Evolutionary conservation across 1,284 basidiomycete species (phyloP).

Genomic region (Sporisorium graminicola): DNA sequence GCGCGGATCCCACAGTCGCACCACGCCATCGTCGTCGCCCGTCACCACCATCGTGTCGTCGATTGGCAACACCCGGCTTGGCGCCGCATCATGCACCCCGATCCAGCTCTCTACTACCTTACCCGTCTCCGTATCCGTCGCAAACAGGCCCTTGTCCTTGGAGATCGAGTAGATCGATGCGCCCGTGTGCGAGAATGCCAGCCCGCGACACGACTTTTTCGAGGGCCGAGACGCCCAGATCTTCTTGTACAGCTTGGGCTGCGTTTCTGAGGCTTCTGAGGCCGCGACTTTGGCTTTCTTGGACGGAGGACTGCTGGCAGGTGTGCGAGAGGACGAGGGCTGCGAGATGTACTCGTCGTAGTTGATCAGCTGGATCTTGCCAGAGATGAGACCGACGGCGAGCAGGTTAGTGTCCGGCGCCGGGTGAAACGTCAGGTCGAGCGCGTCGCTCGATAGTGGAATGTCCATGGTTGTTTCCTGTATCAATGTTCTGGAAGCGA

Average conservation of each 20-base stretch:
- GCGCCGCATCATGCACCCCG: constrained; percentile 80
- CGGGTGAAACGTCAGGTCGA: constrained; percentile 90
- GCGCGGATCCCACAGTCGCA: constrained; percentile 93
- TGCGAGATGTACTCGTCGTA: constrained; percentile 71
- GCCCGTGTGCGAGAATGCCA: constrained; percentile 43
- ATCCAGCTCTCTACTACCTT: constrained; percentile 76
- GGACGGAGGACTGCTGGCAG: not conserved
- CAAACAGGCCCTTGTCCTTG: constrained; percentile 82
- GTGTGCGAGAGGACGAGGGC: constrained; percentile 14
- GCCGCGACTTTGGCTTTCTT: constrained; percentile 8
- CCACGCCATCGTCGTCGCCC: constrained; percentile 92
- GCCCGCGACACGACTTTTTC: constrained; percentile 61
- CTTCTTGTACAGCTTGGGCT: constrained; percentile 38
- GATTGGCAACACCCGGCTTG: constrained; percentile 78
- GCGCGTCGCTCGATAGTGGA: constrained; percentile 78
- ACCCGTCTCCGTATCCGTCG: constrained; percentile 73
- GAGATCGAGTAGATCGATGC: constrained; percentile 78
- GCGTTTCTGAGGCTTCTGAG: no score
- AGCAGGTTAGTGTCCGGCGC: constrained; percentile 74
- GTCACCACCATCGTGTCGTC: constrained; percentile 81
- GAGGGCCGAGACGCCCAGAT: constrained; percentile 53
- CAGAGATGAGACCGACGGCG: constrained; percentile 83
- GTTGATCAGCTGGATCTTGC: constrained; percentile 82
- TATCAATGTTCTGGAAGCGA: no score
- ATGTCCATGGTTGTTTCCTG: constrained; percentile 66